Percentiles rank a stretch among this genome's conserved stretches.
Conservation (phyloP, 768 basidiomycete genomes). For the Cubamyces sp. region DNA sequence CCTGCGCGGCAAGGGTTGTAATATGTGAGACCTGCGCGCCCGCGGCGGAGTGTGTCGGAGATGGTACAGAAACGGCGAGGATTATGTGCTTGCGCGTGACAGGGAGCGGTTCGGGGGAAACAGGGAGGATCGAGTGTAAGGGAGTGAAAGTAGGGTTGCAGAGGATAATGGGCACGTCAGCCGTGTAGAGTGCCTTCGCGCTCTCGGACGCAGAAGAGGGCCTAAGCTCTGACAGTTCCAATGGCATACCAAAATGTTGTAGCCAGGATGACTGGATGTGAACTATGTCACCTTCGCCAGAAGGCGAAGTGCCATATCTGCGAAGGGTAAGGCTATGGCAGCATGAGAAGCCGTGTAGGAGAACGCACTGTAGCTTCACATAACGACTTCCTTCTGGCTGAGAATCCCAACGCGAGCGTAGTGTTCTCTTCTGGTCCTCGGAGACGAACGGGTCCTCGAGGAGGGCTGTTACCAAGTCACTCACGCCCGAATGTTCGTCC, state of each 20-base stretch:
- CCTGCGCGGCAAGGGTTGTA: slow-evolving; percentile 32
- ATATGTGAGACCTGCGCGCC: slow-evolving; percentile 21
- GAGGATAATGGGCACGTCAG: slow-evolving; percentile 68
- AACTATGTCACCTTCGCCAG: slow-evolving; percentile 27
- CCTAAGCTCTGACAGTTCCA: slow-evolving; percentile 34
- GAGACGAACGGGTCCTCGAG: slow-evolving; percentile 71
- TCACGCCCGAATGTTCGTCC: slow-evolving; percentile 56
- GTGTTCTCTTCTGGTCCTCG: slow-evolving; percentile 46
- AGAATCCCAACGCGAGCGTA: slow-evolving; percentile 52
- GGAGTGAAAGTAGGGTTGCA: slow-evolving; percentile 62
- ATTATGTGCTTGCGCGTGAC: slow-evolving; percentile 29
- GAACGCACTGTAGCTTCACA: slow-evolving; percentile 23
- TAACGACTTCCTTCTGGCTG: slow-evolving; percentile 4
- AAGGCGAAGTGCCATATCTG: slow-evolving; percentile 25
- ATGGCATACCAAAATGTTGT: slow-evolving; percentile 52
- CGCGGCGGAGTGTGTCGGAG: slow-evolving; percentile 12
- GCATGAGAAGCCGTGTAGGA: too few relatives aligned
- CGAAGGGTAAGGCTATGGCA: background rate
- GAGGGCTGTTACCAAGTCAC: slow-evolving; percentile 68
- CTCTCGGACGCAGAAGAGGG: slow-evolving; percentile 9
- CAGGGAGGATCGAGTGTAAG: slow-evolving; percentile 41
- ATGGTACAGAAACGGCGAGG: slow-evolving; percentile 34
- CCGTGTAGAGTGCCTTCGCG: slow-evolving; percentile 36
- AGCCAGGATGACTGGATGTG: slow-evolving; percentile 55
- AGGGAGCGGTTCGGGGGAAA: slow-evolving; percentile 26